Percentiles rank a stretch among this genome's conserved stretches.
Conservation (phyloP, 805 yeast species). For the Candida methanosorbosa region DNA sequence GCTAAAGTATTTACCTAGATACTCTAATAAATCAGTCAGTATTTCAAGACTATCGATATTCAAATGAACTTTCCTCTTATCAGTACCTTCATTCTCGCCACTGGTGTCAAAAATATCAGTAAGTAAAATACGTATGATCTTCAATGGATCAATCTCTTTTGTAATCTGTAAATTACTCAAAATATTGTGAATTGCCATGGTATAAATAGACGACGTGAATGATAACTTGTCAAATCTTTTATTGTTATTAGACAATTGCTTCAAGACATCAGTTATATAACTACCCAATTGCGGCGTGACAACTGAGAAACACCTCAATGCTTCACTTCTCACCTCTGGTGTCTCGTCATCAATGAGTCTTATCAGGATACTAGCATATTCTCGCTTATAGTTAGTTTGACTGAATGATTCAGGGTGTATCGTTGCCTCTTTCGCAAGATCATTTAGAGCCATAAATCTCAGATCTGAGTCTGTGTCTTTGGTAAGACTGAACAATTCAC, state of each 20-base stretch:
- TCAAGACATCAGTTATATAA: constrained; percentile 23
- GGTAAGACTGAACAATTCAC: constrained; percentile 32
- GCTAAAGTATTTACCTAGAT: constrained; percentile 26
- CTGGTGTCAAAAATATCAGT: constrained; percentile 20
- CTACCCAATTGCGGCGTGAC: constrained; percentile 29
- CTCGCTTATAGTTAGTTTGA: constrained; percentile 29
- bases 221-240: constrained; percentile 19
- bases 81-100: constrained; percentile 2
- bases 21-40: constrained; percentile 43
- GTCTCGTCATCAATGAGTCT: constrained; percentile 45
- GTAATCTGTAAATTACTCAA: constrained; percentile 24
- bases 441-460: constrained; percentile 79
- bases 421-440: constrained; percentile 39
- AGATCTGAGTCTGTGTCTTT: constrained; percentile 71
- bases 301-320: constrained; percentile 42
- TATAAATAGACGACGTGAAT: constrained; percentile 40
- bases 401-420: constrained; percentile 27
- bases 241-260: constrained; percentile 14
- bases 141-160: constrained; percentile 8
- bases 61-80: constrained; percentile 15
- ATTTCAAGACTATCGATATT: constrained; percentile 55
- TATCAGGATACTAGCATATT: constrained; percentile 16
- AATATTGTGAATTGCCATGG: constrained; percentile 42
- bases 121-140: constrained; percentile 28
- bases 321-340: constrained; percentile 68